Evolutionary conservation across 202 grass and related monocot genomes (phyloP).

Genomic region (Musa balbisiana): DNA sequence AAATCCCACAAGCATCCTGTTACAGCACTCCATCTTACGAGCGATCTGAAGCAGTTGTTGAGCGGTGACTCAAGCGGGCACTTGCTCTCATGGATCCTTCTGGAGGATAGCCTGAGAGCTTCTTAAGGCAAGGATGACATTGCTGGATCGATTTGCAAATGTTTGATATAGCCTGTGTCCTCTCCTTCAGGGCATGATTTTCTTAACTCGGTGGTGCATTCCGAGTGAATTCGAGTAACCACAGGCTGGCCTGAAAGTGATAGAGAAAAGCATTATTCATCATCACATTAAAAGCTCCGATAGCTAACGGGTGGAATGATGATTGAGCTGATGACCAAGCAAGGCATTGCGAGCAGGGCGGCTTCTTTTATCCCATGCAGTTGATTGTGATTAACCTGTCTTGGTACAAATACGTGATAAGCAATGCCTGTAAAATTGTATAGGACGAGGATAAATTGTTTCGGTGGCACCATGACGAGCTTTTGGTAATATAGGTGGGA

Average conservation of each 20-base stretch:
- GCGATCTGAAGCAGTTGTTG: constrained; percentile 82
- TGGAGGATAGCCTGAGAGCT: constrained; percentile 75
- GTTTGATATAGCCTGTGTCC: constrained; percentile 18
- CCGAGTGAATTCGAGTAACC: background rate
- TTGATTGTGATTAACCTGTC: constrained; percentile 25
- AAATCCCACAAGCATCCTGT: constrained; percentile 91
- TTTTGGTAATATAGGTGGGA: background rate
- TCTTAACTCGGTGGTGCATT: background rate
- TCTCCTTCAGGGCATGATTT: background rate
- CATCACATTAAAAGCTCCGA: background rate
- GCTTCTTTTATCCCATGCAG: background rate
- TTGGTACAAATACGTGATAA: constrained; percentile 36
- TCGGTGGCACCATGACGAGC: background rate
- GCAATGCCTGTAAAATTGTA: constrained; percentile 73
- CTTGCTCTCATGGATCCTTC: constrained; percentile 79
- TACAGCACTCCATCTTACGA: constrained; percentile 76
- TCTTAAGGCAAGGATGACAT: constrained; percentile 36
- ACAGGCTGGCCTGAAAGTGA: background rate
- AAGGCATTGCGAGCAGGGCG: background rate
- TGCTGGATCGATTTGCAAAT: constrained; percentile 14
- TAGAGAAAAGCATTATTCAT: background rate
- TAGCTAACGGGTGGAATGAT: background rate
- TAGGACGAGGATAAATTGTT: constrained; percentile 40
- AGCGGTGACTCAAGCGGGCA: constrained; percentile 74
- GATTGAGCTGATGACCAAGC: background rate